Evolutionary conservation across 164 flowering plant genomes (phyloP), one percentile per base, ranked within the genome.

Genomic region (Stephania yunnanensis): DNA sequence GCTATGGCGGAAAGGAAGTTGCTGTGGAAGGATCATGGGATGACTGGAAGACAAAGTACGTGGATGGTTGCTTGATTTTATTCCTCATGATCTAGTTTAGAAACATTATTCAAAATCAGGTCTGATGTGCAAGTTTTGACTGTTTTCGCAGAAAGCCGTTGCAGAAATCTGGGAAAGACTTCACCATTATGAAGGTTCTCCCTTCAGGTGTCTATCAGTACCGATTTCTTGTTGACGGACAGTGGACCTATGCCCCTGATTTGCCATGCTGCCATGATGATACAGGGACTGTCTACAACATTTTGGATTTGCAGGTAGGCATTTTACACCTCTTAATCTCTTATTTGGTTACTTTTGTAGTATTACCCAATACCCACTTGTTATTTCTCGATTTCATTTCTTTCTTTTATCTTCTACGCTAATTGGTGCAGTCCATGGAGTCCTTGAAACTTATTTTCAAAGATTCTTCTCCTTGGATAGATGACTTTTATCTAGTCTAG

Each of bases 11-110:
- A 74, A 88, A 84, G 73, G 84, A 87, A 58, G 97, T 94, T 22
- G 87, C 87, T 52, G 87, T 94, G 58, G 93, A 90, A 79, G 98
- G 98, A 68, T 92, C 98, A 68, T 94, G 98, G 98, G 97, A 94
- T 81, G 78, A 87, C 78, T 94, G 95, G 95, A 91, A 79, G 69
- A 78, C 89, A 77, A 92, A 87, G 98, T 94, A 82, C 3, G 5
- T 20, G 5, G 29, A 61, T 20, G 63, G 7, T 13, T 36, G 45
- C 76, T 61, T 17, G 12, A 30, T 15, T 52, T 73, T 42, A 61
- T 72, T 42, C 20, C 20, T 71, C 17, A 45, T 15, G 48, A 7
- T 70, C 13, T 63, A 20, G 46, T 68, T 10, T 48, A 4, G 15
- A 61, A 61, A 19, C 20, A 69, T 48, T 11, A 63, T 64, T 31